Evolutionary conservation across 2,329 filamentous ascomycete species (phyloP).

Genomic region (Xylaria sp.): DNA sequence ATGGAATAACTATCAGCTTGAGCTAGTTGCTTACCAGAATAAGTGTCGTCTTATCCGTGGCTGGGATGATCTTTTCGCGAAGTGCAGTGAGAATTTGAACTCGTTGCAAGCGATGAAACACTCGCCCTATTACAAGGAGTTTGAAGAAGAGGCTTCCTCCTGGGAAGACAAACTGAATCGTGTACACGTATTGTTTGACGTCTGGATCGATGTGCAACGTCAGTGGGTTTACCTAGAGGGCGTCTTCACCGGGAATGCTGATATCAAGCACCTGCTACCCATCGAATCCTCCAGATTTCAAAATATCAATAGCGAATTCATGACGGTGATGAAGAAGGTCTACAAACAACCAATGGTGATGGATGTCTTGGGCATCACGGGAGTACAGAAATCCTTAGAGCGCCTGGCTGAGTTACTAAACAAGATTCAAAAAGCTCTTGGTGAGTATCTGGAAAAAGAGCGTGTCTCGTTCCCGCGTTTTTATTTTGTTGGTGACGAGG

Average conservation of each 20-base stretch:
- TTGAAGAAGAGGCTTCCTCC: slow-evolving; percentile 92
- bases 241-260: slow-evolving; percentile 97
- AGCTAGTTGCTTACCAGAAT: slow-evolving; percentile 96
- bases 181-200: slow-evolving; percentile 96
- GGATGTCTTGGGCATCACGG: slow-evolving; percentile 93
- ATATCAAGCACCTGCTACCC: slow-evolving; percentile 97
- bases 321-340: slow-evolving; percentile 99
- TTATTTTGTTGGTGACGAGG: slow-evolving; percentile 99
- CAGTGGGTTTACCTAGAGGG: slow-evolving; percentile 99
- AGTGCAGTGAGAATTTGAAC: slow-evolving; percentile 97
- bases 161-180: slow-evolving; percentile 99
- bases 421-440: slow-evolving; percentile 98
- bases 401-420: slow-evolving; percentile 94
- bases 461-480: slow-evolving; percentile 97
- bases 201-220: slow-evolving; percentile 99
- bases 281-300: slow-evolving; percentile 97
- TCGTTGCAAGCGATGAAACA: slow-evolving; percentile 98
- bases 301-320: slow-evolving; percentile 99
- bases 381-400: slow-evolving; percentile 94
- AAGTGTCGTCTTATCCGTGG: slow-evolving; percentile 97
- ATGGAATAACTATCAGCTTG: slow-evolving; percentile 93
- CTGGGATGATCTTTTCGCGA: slow-evolving; percentile 97
- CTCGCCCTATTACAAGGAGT: slow-evolving; percentile 99
- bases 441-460: slow-evolving; percentile 98
- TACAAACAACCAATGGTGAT: slow-evolving; percentile 95